Conservation (phyloP, 2,329 filamentous ascomycete species). For the Beauveria asiatica region DNA sequence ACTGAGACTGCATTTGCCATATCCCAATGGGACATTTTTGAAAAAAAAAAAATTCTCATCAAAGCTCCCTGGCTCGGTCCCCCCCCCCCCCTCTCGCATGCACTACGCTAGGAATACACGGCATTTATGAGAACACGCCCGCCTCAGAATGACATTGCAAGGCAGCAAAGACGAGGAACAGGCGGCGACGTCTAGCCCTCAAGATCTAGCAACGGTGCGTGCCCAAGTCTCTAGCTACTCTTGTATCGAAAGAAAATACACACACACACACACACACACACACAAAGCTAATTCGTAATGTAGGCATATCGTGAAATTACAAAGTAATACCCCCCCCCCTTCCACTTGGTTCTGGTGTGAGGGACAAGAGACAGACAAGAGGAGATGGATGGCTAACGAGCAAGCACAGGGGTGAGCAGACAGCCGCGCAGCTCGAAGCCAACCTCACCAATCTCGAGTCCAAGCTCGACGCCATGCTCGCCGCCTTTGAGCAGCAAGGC, state of each 20-base stretch:
- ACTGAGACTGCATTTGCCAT: no score
- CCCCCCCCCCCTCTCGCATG: neutral
- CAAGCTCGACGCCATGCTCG: constrained; percentile 47
- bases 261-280: neutral
- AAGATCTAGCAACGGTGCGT: constrained; percentile 4
- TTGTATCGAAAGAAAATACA: no score
- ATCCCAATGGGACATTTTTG: no score
- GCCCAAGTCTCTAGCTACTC: neutral
- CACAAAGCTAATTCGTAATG: neutral
- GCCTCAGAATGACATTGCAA: neutral
- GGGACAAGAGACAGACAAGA: neutral
- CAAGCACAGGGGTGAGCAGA: constrained; percentile 41
- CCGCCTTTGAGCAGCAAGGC: constrained; percentile 31
- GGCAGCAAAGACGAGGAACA: neutral
- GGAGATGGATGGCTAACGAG: neutral
- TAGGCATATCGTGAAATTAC: constrained; percentile 15
- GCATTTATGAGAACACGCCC: neutral
- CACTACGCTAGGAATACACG: neutral
- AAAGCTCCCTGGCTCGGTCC: no score
- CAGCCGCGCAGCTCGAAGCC: constrained; percentile 43
- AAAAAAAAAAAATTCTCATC: no score
- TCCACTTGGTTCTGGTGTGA: neutral
- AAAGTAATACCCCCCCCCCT: constrained; percentile 12
- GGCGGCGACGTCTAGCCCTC: neutral
- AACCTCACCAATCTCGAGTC: constrained; percentile 43